phyloP scores from a whole-genome alignment of 352 stramenopile genomes.

The Globisporangium polare region DNA sequence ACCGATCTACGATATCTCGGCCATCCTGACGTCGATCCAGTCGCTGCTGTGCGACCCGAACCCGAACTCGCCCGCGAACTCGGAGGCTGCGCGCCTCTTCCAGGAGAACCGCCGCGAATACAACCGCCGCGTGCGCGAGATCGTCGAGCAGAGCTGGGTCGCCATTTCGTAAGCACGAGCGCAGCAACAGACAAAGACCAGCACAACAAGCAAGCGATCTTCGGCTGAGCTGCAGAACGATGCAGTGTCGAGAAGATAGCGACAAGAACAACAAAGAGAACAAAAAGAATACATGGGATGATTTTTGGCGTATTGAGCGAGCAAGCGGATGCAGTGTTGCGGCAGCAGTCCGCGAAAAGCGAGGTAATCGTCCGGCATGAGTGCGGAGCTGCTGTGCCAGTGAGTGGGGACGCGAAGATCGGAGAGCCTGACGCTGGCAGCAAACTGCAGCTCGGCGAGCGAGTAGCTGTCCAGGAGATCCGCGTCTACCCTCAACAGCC shows the following conservation, averaged over 20 bases:
- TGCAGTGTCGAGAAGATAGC: background rate
- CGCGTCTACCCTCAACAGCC: too few species aligned
- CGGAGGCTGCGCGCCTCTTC: conserved; percentile 96
- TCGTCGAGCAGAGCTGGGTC: conserved; percentile 98
- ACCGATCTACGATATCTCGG: conserved; percentile 99
- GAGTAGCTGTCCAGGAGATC: too few species aligned
- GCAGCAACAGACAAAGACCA: background rate
- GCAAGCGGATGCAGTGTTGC: background rate
- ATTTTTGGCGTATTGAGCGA: background rate
- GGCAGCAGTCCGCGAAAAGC: background rate
- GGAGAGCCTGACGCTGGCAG: background rate
- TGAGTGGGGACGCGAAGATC: too few species aligned
- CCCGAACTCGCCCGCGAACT: conserved; percentile 98
- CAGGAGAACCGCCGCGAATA: conserved; percentile 99
- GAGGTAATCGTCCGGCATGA: too few species aligned
- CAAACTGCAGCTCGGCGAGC: background rate
- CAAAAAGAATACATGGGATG: background rate
- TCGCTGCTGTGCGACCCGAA: conserved; percentile 99
- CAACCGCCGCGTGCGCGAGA: conserved; percentile 98
- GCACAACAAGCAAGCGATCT: background rate
- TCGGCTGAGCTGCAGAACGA: background rate
- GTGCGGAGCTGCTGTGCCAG: too few species aligned
- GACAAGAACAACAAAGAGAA: background rate
- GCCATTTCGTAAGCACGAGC: conserved; percentile 54
- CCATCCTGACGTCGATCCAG: conserved; percentile 99